These are phyloP conservation scores for Blastocystis sp. DNA, from an alignment of 352 stramenopile genomes.

Conservation along the genomic window DNA sequence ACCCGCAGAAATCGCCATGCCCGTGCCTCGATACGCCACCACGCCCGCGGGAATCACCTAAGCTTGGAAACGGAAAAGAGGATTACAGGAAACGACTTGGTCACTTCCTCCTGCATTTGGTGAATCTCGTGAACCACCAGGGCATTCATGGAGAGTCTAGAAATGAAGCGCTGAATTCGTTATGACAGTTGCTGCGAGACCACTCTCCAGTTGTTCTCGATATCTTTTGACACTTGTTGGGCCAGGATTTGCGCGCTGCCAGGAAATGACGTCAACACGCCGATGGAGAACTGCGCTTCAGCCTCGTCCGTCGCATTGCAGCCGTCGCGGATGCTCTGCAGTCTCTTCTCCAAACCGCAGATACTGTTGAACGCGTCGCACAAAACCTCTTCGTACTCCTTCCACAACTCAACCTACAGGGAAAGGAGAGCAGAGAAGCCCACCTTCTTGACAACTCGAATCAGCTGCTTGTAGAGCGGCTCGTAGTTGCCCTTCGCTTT, in stretches of 20 bases:
- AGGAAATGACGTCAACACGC: constrained; percentile 9
- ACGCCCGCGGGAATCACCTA: constrained; percentile 30
- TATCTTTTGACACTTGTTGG: constrained; percentile 22
- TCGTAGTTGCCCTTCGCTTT: constrained; percentile 22
- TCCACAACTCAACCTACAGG: constrained; percentile 50
- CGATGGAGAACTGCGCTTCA: constrained; percentile 16
- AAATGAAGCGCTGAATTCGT: background rate
- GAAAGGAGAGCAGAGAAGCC: background rate
- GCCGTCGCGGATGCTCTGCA: background rate
- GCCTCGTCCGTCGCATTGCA: constrained; percentile 8
- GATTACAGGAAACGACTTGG: constrained; percentile 9
- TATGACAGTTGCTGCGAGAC: constrained; percentile 47
- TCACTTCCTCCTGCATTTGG: constrained; percentile 32
- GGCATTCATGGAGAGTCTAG: constrained; percentile 32
- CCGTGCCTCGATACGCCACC: constrained; percentile 13
- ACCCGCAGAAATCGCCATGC: background rate
- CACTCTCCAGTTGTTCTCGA: constrained; percentile 52
- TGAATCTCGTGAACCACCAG: constrained; percentile 46
- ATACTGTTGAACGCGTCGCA: constrained; percentile 51
- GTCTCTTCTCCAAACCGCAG: constrained; percentile 23
- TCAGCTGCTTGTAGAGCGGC: constrained; percentile 23
- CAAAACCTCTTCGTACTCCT: constrained; percentile 49
- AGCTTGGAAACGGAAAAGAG: background rate
- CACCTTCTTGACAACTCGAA: constrained; percentile 68
- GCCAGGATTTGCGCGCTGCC: constrained; percentile 16